Evolutionary conservation across 2,329 filamentous ascomycete genomes (phyloP), one percentile per base, ranked within the genome.

Genomic region (Blumeria hordei): DNA sequence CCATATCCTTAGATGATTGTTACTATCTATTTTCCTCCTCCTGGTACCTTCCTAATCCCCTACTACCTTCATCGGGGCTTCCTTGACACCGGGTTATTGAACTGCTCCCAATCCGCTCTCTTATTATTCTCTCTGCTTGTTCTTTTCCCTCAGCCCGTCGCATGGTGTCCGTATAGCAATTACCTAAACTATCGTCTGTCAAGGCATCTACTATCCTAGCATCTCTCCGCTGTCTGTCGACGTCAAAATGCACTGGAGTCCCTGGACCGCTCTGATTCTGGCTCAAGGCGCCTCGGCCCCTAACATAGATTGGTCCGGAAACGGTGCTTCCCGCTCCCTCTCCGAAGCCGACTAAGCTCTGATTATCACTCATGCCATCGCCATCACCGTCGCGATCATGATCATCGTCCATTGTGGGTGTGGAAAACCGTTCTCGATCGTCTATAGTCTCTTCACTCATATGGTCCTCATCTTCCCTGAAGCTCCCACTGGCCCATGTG

Each of bases 301-400:
- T 68, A 67, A 76, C 71, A 69, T 84, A 75, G 64, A 84, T 83
- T 41, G 85, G 85, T 0, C 87, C 87, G 57, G 81, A 86, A 56
- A 88, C 81, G 5, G 87, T 87, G 66, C 83, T 87, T 61, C 83
- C 85, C 9, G 90, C 88, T 36, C 88, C 90, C 67, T 95, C 88
- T 53, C 90, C 90, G 62, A 95, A 95, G 0, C 84, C 90, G 9
- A 95, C 90, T 6, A 95, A 73, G 59, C 83, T 90, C 2, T 82
- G 85, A 54, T 94, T 87, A 62, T 94, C 88, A 62, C 85, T 90
- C 74, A 92, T 83, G 57, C 83, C 85, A 59, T 66, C 64, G 9
- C 54, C 58, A 50, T 63, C 61, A 53, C 61, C 55, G 53, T 64
- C 63, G 36, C 62, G 60, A 56, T 64, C 21, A 4, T 28, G 21